Evolutionary conservation across 192 early-diverging fungal genomes (phyloP).

Genomic region (Borealophlyctis nickersoniae): DNA sequence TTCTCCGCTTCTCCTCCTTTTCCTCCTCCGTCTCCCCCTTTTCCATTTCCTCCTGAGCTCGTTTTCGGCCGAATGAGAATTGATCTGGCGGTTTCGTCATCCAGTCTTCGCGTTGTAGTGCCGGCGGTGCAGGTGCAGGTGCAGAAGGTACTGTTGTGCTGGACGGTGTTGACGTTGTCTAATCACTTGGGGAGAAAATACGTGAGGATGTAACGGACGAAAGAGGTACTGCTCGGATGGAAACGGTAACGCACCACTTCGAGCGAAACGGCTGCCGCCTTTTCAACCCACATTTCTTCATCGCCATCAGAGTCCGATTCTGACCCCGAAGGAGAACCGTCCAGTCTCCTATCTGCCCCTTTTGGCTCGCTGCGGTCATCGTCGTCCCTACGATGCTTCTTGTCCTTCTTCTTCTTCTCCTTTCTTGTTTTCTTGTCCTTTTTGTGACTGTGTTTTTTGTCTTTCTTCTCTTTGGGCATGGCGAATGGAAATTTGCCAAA

Average conservation of each 20-base stretch:
- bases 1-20: conserved; percentile 24
- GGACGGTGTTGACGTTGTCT: not conserved
- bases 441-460: conserved; percentile 18
- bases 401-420: conserved; percentile 33
- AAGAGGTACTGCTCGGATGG: not conserved
- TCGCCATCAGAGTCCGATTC: conserved; percentile 8
- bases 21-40: conserved; percentile 21
- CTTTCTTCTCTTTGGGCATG: conserved; percentile 16
- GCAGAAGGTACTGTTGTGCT: not conserved
- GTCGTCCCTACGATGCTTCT: conserved; percentile 14
- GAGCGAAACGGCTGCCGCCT: conserved; percentile 7
- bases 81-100: conserved; percentile 21
- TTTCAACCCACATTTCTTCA: conserved; percentile 36
- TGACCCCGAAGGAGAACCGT: too few species aligned
- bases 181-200: not conserved
- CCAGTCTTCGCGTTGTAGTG: conserved; percentile 30
- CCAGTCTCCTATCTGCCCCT: too few species aligned
- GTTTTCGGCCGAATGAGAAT: conserved; percentile 8
- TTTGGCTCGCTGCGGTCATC: not conserved
- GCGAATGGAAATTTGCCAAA: too few species aligned
- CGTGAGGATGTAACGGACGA: not conserved
- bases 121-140: conserved; percentile 8
- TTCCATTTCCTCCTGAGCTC: not conserved
- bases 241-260: not conserved
- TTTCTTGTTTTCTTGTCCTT: conserved; percentile 30